Base-by-base conservation (phyloP, 345 rosid genomes). In the Punica granatum region DNA sequence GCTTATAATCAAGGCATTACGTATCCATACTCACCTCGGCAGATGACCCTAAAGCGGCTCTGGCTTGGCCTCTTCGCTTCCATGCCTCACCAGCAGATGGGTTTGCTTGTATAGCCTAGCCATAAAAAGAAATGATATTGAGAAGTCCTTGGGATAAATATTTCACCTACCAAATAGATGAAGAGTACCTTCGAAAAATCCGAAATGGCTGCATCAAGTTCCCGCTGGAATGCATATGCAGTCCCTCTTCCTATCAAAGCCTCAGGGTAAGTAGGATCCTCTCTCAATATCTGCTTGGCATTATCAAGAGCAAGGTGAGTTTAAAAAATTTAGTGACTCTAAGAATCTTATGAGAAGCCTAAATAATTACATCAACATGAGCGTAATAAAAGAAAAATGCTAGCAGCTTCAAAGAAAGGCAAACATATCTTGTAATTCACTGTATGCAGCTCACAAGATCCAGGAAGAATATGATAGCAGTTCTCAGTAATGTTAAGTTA, bases 41-140 rank as follows among this genome's bases (percentile, higher is more conserved):
- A 67, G 84, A 89, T 80, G 91, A 91, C 73, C 97, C 96, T 59
- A 89, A 78, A 73, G 97, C 97, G 76, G 99, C 99, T 78, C 88
- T 88, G 64, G 97, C 99, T 72, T 94, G 99, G 60, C 99, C 96
- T 80, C 99, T 90, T 69, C 95, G 87, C 79, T 94, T 94, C 98
- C 99, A 94, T 63, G 97, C 99, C 88, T 94, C 99, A 74, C 91
- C 88, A 69, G 97, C 99, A 53, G 85, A 85, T 60, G 96, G 95
- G 74, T 90, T 90, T 37, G 83, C 80, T 88, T 86, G 79, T 70
- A 93, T 86, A 56, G 99, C 99, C 97, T 94, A 78, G 70, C 61
- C 25, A 54, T 71, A 43, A 35, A 77, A 64, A 26, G 43, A 15
- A 65, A 34, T 59, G 51, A 68, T 63, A 26, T 3, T 4, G 19